These are phyloP conservation scores for Tetramitus jugosus DNA, from an alignment of 208 protist species.

Conservation along the genomic window DNA sequence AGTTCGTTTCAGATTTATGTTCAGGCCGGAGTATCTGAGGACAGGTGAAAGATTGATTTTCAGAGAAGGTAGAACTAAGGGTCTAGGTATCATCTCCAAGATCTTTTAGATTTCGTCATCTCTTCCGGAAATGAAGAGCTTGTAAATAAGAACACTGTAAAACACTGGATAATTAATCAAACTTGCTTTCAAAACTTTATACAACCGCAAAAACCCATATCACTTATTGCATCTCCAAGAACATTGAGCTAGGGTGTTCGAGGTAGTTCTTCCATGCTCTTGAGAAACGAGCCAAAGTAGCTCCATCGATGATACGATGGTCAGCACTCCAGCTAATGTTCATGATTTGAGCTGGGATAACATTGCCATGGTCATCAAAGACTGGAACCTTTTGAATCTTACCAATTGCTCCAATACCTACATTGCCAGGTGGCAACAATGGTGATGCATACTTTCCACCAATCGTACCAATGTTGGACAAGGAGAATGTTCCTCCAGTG, in stretches of 20 bases:
- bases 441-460: slow-evolving; percentile 81
- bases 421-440: slow-evolving; percentile 73
- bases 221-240: slow-evolving; percentile 51
- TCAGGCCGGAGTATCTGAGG: slow-evolving; percentile 81
- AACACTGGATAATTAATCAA: too few species aligned
- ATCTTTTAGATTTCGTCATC: too few species aligned
- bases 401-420: slow-evolving; percentile 82
- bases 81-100: slow-evolving; percentile 70
- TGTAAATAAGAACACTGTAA: too few species aligned
- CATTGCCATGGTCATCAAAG: slow-evolving; percentile 57
- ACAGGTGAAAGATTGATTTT: slow-evolving; percentile 79
- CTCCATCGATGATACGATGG: slow-evolving; percentile 90
- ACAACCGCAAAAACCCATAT: too few species aligned
- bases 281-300: slow-evolving; percentile 86
- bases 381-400: slow-evolving; percentile 66
- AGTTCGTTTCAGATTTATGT: slow-evolving; percentile 85
- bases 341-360: slow-evolving; percentile 56
- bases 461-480: slow-evolving; percentile 90
- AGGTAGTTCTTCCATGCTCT: slow-evolving; percentile 73
- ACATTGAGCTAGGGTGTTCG: slow-evolving; percentile 69
- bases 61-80: slow-evolving; percentile 82
- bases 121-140: too few species aligned
- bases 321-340: slow-evolving; percentile 75
- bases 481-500: slow-evolving; percentile 78
- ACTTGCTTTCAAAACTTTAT: too few species aligned